Base-by-base conservation (phyloP, 768 basidiomycete genomes). In the Rhodotorula kratochvilovae region DNA sequence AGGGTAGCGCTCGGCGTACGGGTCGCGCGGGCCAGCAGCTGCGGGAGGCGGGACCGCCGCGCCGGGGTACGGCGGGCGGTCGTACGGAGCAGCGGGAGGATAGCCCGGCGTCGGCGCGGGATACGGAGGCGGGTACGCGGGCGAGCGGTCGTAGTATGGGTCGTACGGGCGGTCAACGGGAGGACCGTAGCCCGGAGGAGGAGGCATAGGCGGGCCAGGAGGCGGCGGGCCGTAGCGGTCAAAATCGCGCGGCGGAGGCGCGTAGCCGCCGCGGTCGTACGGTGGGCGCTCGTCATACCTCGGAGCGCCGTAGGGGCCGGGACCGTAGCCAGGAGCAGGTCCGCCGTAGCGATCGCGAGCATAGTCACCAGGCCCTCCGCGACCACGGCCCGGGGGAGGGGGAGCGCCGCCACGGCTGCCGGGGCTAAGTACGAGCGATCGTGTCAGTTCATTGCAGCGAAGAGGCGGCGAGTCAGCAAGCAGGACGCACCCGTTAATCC, bases 111-210 rank as follows among this genome's bases (percentile, higher is more conserved):
- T 43, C 33, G 62, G 56, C 3, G 33, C 43, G 1, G 58, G 45
- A 42, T 58, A 39, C 36, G 54, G 43, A 57, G 71, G 57, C 33
- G 66, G 48, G 57, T 72, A 67, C 35, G 21, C 65, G 55, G 65
- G 61, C 1, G 54, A 27, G 61, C 65, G 42, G 61, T 45, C 68
- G 68, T 64, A 74, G 66, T 74, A 74, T 3, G 73, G 66, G 57
- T 74, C 73, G 58, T 61, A 70, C 39, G 69, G 69, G 13, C 69
- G 63, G 43, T 66, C 64, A 13, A 63, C n/a, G 0, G 65, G 65
- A 36, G 65, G 33, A 16, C 45, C 36, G 21, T 60, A 54, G 56
- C 48, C 29, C 0, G 72, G 61, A 46, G 64, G 57, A 31, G 66
- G 63, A 64, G 67, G 64, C 10, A 50, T 50, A 10, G 55, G n/a